Base-by-base conservation (phyloP, 441 rosid genomes). In the Eruca vesicaria region DNA sequence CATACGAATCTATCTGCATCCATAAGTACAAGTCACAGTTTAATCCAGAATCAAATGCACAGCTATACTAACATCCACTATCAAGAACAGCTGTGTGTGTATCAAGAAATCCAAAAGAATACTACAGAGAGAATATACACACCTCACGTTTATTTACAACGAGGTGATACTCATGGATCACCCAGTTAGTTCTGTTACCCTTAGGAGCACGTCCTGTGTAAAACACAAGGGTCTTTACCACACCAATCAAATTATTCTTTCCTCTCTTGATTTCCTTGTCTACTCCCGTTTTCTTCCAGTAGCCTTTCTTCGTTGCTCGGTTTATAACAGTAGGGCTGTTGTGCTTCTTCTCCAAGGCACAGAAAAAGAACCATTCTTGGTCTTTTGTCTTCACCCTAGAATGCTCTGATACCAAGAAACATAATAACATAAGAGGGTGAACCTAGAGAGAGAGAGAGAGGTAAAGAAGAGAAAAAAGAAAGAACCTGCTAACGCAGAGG, bases 331-430 rank as follows among this genome's bases (percentile, higher is more conserved):
- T 86, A 33, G 92, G 87, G 18, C 0, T 20, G 18, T 0, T 19
- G 6, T 20, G 0, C 50, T 7, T 36, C 53, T 23, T 15, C 53
- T 48, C 63, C 62, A 15, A 6, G 11, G 66, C 0, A 76, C 88
- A 80, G 60, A 86, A 92, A 79, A 92, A 90, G 87, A 84, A 94
- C 93, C 94, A 90, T 58, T 89, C 94, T 67, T 90, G 87, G 80
- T 92, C 97, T 68, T 89, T 85, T 65, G 87, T 89, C 77, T 86
- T 94, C 82, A 92, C 73, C 72, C 81, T 85, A 15, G 95, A 76
- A 76, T 76, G 82, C 68, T 50, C 98, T 94, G 58, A 84, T 64
- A 72, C 52, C 5, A 5, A 15, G 18, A 55, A 16, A 35, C 16
- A 45, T 0, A 31, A 68, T 32, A 32, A 52, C 26, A 18, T 5